Conservation (phyloP, 2,329 filamentous ascomycete species). For the Cladosporium sp. region DNA sequence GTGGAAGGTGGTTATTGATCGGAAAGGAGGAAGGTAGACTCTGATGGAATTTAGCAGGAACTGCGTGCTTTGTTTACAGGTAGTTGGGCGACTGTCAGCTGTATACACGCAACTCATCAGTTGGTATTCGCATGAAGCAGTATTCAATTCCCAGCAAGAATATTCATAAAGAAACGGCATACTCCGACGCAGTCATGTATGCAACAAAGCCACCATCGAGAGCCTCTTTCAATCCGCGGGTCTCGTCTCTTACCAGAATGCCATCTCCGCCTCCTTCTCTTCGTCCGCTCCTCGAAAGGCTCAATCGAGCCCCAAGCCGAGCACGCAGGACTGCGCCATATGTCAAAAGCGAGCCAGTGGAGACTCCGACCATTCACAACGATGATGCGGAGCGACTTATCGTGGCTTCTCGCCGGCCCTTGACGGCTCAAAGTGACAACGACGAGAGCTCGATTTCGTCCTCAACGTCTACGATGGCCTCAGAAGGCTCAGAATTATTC, state of each 20-base stretch:
- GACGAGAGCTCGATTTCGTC: background rate
- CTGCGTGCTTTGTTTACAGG: background rate
- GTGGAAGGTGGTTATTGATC: constrained; percentile 38
- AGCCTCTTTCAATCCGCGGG: background rate
- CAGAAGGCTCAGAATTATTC: background rate
- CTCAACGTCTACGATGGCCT: background rate
- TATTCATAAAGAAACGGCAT: background rate
- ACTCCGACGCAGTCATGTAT: background rate
- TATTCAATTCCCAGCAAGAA: background rate
- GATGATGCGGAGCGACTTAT: background rate
- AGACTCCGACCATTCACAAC: background rate
- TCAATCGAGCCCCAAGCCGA: background rate
- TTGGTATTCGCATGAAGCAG: background rate
- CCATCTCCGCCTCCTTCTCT: constrained; percentile 4
- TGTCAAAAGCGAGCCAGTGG: background rate
- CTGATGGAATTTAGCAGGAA: background rate
- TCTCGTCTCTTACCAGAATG: background rate
- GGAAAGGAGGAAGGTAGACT: constrained; percentile 24
- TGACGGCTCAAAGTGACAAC: background rate
- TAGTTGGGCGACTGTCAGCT: background rate
- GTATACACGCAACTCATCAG: background rate
- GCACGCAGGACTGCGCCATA: background rate
- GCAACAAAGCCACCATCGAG: background rate
- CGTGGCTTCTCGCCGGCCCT: background rate
- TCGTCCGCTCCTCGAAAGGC: background rate